Evolutionary conservation across 2,329 filamentous ascomycete genomes (phyloP).

Genomic region (Verticillium zaregamsianum): DNA sequence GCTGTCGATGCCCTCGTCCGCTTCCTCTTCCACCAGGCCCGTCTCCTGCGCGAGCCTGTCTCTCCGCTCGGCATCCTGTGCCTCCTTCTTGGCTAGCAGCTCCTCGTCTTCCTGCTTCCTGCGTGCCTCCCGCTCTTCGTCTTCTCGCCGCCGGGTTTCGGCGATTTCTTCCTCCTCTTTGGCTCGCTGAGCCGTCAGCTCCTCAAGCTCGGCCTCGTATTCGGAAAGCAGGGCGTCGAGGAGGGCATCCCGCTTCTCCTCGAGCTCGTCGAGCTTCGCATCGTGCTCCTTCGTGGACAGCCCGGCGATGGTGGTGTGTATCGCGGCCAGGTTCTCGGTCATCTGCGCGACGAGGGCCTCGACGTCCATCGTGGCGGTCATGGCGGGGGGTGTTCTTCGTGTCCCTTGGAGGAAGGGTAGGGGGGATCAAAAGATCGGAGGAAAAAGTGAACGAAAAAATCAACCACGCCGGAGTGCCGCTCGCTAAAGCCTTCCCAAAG

Average conservation of each 20-base stretch:
- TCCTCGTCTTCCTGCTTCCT: slow-evolving; percentile 32
- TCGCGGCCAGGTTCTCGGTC: slow-evolving; percentile 35
- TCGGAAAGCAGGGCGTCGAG: slow-evolving; percentile 24
- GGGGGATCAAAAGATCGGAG: neutral
- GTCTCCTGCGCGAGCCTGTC: slow-evolving; percentile 23
- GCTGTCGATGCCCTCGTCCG: slow-evolving; percentile 26
- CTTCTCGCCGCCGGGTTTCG: slow-evolving; percentile 32
- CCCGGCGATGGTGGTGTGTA: slow-evolving; percentile 30
- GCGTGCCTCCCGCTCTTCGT: slow-evolving; percentile 33
- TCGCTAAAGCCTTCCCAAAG: neutral
- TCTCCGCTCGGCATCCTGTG: slow-evolving; percentile 26
- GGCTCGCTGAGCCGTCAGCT: slow-evolving; percentile 22
- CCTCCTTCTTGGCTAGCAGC: slow-evolving; percentile 17
- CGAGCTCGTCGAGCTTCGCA: slow-evolving; percentile 32
- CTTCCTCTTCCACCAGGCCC: slow-evolving; percentile 29
- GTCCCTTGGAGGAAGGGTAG: neutral
- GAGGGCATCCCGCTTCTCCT: slow-evolving; percentile 28
- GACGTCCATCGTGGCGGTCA: slow-evolving; percentile 25
- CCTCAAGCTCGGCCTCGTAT: slow-evolving; percentile 26
- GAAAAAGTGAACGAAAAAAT: neutral
- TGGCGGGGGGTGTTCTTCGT: neutral
- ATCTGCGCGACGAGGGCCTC: slow-evolving; percentile 35
- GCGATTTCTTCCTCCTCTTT: slow-evolving; percentile 25
- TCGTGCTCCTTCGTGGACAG: slow-evolving; percentile 28
- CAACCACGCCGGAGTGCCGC: neutral